A percentile compares a stretch with the other conserved stretches of the same genome.
Evolutionary conservation across 352 stramenopile genomes (phyloP).

Genomic region (Globisporangium uncinulatum): DNA sequence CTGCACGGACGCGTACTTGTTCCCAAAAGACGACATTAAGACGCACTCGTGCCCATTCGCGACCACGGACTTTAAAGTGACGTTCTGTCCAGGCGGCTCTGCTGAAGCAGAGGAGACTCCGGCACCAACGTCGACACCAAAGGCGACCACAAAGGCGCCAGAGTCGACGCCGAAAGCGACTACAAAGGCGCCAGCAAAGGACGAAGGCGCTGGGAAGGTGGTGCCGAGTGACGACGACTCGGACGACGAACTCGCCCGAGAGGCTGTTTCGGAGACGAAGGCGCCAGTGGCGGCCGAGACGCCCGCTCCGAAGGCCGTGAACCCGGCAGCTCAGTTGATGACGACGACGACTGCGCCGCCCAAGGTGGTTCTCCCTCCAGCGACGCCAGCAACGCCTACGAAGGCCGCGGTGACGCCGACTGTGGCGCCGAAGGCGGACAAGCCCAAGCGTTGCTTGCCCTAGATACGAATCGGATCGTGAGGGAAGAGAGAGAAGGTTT

Average conservation of each 20-base stretch:
- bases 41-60: constrained; percentile 53
- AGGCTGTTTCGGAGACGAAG: constrained; percentile 7
- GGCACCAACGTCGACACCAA: background rate
- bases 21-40: constrained; percentile 67
- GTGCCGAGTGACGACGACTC: constrained; percentile 10
- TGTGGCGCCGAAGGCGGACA: background rate
- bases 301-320: background rate
- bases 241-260: constrained; percentile 7
- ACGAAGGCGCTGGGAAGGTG: constrained; percentile 11
- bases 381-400: background rate
- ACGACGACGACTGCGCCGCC: background rate
- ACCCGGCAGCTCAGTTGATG: background rate
- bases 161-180: constrained; percentile 2
- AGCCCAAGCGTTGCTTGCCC: background rate
- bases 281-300: background rate
- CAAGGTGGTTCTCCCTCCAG: background rate
- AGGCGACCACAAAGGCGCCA: constrained; percentile 2
- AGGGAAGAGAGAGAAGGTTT: background rate
- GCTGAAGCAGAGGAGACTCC: background rate
- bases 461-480: background rate
- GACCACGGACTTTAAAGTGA: constrained; percentile 55
- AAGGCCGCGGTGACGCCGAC: background rate
- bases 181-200: background rate
- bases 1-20: constrained; percentile 66
- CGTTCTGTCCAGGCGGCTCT: constrained; percentile 48